These are phyloP conservation scores for Immersiporthe knoxdaviesiana DNA, from an alignment of 2,329 filamentous ascomycete species.

Conservation along the genomic window DNA sequence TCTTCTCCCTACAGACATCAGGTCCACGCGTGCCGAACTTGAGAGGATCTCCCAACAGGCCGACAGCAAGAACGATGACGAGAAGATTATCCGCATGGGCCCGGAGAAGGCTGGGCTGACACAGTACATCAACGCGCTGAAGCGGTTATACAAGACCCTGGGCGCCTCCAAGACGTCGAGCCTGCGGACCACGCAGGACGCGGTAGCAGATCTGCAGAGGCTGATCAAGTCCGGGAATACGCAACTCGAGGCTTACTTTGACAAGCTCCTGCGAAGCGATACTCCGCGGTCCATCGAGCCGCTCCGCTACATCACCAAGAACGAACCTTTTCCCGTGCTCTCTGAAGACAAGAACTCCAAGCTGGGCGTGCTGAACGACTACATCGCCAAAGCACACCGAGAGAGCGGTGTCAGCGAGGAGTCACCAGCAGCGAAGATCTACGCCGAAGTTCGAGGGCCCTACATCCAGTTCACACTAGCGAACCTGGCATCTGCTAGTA, in stretches of 20 bases:
- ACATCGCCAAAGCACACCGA: slow-evolving; percentile 66
- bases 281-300: slow-evolving; percentile 84
- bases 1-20: slow-evolving; percentile 65
- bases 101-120: slow-evolving; percentile 80
- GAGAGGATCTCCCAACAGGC: slow-evolving; percentile 87
- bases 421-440: slow-evolving; percentile 77
- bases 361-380: slow-evolving; percentile 77
- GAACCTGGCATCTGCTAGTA: slow-evolving; percentile 84
- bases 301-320: slow-evolving; percentile 89
- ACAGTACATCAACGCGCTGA: slow-evolving; percentile 86
- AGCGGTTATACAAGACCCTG: slow-evolving; percentile 84
- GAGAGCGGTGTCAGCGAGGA: slow-evolving; percentile 56
- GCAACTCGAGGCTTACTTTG: slow-evolving; percentile 83
- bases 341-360: slow-evolving; percentile 75
- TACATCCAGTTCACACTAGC: slow-evolving; percentile 83
- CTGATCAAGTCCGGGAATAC: slow-evolving; percentile 79
- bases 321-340: slow-evolving; percentile 80
- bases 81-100: slow-evolving; percentile 86
- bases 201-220: slow-evolving; percentile 76
- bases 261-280: slow-evolving; percentile 73
- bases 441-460: slow-evolving; percentile 81
- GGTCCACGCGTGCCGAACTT: slow-evolving; percentile 82
- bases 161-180: slow-evolving; percentile 87
- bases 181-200: slow-evolving; percentile 86
- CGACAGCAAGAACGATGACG: slow-evolving; percentile 89